These are phyloP conservation scores for Microcera coccophila DNA, from an alignment of 2,329 filamentous ascomycete species.

Conservation along the genomic window DNA sequence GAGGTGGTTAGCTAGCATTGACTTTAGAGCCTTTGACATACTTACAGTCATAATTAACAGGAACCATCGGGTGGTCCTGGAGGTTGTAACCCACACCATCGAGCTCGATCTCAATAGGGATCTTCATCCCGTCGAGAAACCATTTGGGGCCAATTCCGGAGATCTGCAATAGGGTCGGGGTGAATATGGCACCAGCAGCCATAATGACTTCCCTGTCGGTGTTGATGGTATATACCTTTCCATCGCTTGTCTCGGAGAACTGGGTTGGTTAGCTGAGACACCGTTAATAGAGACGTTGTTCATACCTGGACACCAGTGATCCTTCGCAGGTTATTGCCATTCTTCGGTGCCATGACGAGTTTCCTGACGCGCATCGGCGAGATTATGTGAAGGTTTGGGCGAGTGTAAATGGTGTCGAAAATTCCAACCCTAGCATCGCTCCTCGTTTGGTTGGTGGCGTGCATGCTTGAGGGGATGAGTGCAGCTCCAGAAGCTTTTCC, in stretches of 20 bases:
- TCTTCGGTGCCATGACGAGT: conserved; percentile 4
- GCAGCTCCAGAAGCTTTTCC: conserved; percentile 9
- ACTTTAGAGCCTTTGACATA: not conserved
- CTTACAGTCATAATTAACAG: conserved; percentile 9
- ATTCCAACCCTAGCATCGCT: conserved; percentile 12
- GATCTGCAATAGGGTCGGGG: conserved; percentile 12
- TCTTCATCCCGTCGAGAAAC: conserved; percentile 1
- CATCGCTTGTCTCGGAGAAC: conserved; percentile 3
- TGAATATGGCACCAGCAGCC: conserved; percentile 10
- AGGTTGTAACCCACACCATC: conserved; percentile 11
- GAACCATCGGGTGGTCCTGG: conserved; percentile 13
- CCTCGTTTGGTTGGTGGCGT: conserved; percentile 7
- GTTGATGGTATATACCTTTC: not conserved
- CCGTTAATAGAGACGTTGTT: not conserved
- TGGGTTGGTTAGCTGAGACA: not conserved
- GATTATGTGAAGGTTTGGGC: conserved; percentile 8
- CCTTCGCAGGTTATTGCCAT: conserved; percentile 1
- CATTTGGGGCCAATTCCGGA: conserved; percentile 10
- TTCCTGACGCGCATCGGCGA: conserved; percentile 6
- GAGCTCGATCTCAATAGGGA: conserved; percentile 7
- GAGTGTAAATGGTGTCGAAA: conserved; percentile 1
- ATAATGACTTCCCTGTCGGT: conserved; percentile 10
- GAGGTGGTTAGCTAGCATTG: not conserved
- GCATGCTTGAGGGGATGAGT: conserved; percentile 14
- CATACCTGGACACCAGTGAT: conserved; percentile 12